Base-by-base conservation (phyloP, 2,329 filamentous ascomycete species). In the Aspergillus sp. region DNA sequence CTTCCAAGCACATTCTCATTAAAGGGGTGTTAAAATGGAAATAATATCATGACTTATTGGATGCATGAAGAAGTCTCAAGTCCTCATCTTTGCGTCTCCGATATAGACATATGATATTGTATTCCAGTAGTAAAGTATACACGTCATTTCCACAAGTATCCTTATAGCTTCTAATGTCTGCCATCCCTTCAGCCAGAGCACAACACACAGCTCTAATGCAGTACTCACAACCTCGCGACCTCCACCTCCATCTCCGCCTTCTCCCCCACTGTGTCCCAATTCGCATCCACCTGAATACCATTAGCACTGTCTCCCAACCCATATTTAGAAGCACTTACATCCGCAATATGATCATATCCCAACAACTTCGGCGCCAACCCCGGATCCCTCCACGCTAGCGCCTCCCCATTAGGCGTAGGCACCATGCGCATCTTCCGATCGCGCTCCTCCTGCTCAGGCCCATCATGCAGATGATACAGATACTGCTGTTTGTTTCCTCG, bases 401-500 rank as follows among this genome's bases (percentile, higher is more conserved):
- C 77, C 58, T 81, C 78, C 5, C 78, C 78, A 42, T 73, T 69
- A 0, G 70, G 71, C 0, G 76, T 77, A 1, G 73, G 72, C 3
- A 69, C 62, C 70, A 73, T 75, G 39, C 71, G 72, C 70, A 81
- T 77, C 50, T 75, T 74, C 2, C 70, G 68, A 67, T 88, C 86
- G 0, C 86, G 76, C 53, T 83, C 80, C 55, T 77, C 64, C 69
- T 88, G 86, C 61, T 84, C 83, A 0, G 75, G 70, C 0, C 86
- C 86, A 62, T 89, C 86, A 5, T 82, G 80, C 2, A 88, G 72
- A 63, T 88, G 86, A 56, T 88, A 88, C 1, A 88, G 76, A 66
- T 83, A 81, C 66, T 88, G 86, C 63, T 89, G 84, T 11, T 81
- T 70, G n/a, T 85, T 87, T 0, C 86, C 86, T 2, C 86, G 73